Base-by-base conservation (phyloP, 2,329 filamentous ascomycete genomes). In the Ceratocystis eucalypticola region DNA sequence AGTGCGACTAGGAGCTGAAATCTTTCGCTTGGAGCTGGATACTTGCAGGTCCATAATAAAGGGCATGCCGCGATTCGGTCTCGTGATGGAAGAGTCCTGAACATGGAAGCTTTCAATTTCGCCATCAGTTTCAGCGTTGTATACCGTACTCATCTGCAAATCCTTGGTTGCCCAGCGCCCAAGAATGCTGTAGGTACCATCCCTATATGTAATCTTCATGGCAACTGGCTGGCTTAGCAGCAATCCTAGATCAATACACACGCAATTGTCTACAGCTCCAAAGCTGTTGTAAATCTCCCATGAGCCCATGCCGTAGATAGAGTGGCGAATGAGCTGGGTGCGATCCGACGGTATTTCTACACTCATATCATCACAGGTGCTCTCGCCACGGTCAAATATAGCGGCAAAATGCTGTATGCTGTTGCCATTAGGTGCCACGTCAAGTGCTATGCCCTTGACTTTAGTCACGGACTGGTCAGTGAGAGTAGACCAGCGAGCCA, bases 241-340 rank as follows among this genome's bases (percentile, higher is more conserved):
- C n/a, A 17, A 46, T 10, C 41, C 61, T 2, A 46, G 22, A 22
- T 63, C 61, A 30, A 63, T 45, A 1, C 37, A 12, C 4, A 50
- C 61, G 22, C 41, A 41, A 12, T 63, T 63, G 4, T 45, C 44
- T 5, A 63, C 8, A 25, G 61, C 45, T 5, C 30, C 61, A 44
- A 46, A 46, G 41, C 44, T 48, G 41, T 63, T 46, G 22, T 63
- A 63, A 8, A 46, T 15, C 61, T 63, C 61, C 61, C 61, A 63
- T 20, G 37, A 63, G 4, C 37, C 41, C 17, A 10, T 41, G 44
- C 61, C 61, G 1, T 20, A 22, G 15, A 63, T 17, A 6, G 20
- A 28, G n/a, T 33, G 25, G 10, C 10, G 41, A 15, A 20, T 22
- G 12, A 63, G 10, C 28, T 63, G 61, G 6, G 20, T 48, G 25